Evolutionary conservation across 1,284 basidiomycete genomes (phyloP), one percentile per base, ranked within the genome.

Genomic region (Heterobasidion occidentale): DNA sequence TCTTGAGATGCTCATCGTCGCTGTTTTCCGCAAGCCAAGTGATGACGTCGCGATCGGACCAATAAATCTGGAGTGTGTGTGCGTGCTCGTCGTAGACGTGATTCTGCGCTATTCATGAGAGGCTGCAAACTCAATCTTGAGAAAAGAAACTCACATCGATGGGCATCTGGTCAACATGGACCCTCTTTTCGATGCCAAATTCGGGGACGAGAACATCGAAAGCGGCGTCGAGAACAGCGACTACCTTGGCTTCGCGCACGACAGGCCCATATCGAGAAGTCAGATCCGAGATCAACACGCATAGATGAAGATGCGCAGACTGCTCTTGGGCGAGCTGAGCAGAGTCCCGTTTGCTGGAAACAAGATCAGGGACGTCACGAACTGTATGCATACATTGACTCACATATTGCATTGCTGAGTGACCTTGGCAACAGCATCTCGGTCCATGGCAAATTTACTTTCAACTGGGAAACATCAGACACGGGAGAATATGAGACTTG

Each of bases 101-200:
- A 65, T 95, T 96, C 87, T 94, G 62, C 12, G 45, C 48, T 9
- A 54, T 50, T 36, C 52, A 14, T 62, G 53, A 63, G 55, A 59
- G 60, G 20, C 47, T 51, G 20, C 27, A 49, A 58, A 17, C 44
- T 19, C 47, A 42, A 42, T 42, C 38, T 34, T 12, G 7, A 52
- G 53, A 34, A 14, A 45, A 12, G 52, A 45, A 15, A 70, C 86
- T 71, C 67, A 92, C 91, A 62, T 95, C 92, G 56, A 96, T 92
- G 15, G 97, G 96, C 88, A 99, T 97, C 74, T 98, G 94, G 71
- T 99, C 97, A 51, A 96, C 91, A 66, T 99, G 96, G 3, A 98
- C 94, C 51, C 96, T 84, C 79, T 99, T 99, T 77, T 99, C 97
- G 64, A 99, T 95, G 51, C 92, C 91, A 66, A 97, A 96, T 67